Evolutionary conservation across 2,329 filamentous ascomycete genomes (phyloP), one percentile per base, ranked within the genome.

Genomic region (Oidium heveae): DNA sequence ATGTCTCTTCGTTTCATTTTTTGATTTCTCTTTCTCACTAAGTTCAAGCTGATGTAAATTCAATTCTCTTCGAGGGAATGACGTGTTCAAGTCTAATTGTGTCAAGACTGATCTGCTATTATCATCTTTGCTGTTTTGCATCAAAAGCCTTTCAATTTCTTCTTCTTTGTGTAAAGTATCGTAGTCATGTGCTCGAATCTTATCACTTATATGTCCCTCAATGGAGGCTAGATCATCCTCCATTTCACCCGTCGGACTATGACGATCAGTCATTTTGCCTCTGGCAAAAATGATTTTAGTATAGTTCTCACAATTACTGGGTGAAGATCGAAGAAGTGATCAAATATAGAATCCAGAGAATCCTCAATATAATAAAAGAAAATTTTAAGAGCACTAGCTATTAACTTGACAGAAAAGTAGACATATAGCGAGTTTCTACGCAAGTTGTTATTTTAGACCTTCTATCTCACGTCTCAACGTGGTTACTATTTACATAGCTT

Each of bases 81-180:
- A 55, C 47, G 68, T 69, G 24, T 67, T 70, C 44, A 74, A 60
- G 4, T 71, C 63, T 43, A 67, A 69, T 15, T 58, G 54, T 56
- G 64, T 54, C 24, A 58, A 54, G 12, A 55, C 58, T 33, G 62
- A 56, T 6, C 58, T 60, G 34, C 59, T 63, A 20, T 58, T 59
- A 53, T 60, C 53, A 12, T 67, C 63, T 56, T 73, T 67, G 58
- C 67, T 66, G 36, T 67, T 66, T 54, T 76, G 69, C 50, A 71
- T 72, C 24, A 82, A 73, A 49, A 82, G 66, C 54, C 72, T 72
- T 59, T 83, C 77, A 49, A 76, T 70, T 66, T 84, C 80, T 57
- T 88, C 84, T 65, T 88, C 83, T 59, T 87, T 83, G 61, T 84
- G 73, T 60, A 89, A 68, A 0, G 89, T 79, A 44, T 77, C 73